These are phyloP conservation scores for Blumeriella jaapii DNA, from an alignment of 2,329 filamentous ascomycete species.

Conservation along the genomic window DNA sequence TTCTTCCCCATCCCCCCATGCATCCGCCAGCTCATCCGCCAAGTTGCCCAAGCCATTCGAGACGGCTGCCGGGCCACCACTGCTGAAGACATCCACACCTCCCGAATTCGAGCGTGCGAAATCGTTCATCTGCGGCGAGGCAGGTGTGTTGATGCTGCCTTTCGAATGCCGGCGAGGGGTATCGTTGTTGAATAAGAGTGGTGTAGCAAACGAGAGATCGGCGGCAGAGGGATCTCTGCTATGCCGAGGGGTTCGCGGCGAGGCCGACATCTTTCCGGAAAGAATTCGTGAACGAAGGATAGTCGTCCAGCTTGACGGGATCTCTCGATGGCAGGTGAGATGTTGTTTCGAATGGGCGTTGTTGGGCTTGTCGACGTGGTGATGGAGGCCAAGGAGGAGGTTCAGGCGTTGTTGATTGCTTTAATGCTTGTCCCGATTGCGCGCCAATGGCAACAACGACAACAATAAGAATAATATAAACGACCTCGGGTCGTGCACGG, in stretches of 20 bases:
- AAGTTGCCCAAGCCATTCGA: conserved; percentile 60
- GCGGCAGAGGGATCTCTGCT: conserved; percentile 46
- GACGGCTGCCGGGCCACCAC: conserved; percentile 29
- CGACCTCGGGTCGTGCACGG: no score
- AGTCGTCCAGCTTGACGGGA: conserved; percentile 4
- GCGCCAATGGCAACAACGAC: conserved; percentile 2
- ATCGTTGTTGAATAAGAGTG: conserved; percentile 19
- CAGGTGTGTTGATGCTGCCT: conserved; percentile 15
- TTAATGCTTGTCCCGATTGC: background rate
- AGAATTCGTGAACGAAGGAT: conserved; percentile 9
- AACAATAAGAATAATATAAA: no score
- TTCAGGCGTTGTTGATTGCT: conserved; percentile 2
- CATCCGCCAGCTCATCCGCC: conserved; percentile 70
- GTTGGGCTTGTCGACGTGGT: conserved; percentile 3
- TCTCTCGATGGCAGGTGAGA: background rate
- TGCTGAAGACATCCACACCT: conserved; percentile 24
- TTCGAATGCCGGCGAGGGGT: conserved; percentile 23
- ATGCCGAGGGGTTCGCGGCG: conserved; percentile 45
- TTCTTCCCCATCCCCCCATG: conserved; percentile 55
- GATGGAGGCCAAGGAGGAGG: conserved; percentile 1
- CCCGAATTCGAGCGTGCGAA: conserved; percentile 21
- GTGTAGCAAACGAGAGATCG: conserved; percentile 31
- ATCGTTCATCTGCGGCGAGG: conserved; percentile 3
- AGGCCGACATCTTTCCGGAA: conserved; percentile 33
- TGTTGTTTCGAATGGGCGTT: no score